A percentile compares a stretch with the other conserved stretches of the same genome.
These are phyloP conservation scores for Cystoderma amianthinum DNA, from an alignment of 768 basidiomycete species.

Conservation along the genomic window DNA sequence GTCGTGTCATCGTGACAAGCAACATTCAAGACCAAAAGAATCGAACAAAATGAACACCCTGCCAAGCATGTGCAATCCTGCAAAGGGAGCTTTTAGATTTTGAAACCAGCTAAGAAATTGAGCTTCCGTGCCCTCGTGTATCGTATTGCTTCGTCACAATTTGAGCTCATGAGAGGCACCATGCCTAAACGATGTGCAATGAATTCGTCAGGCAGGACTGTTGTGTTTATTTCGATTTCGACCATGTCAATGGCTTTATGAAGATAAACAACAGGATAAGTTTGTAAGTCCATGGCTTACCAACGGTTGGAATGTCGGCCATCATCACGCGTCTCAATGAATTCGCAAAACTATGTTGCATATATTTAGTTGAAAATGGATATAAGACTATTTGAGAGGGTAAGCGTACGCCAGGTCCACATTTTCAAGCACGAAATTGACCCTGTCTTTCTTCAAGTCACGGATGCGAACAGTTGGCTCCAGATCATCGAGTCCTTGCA, in stretches of 20 bases:
- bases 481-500: conserved; percentile 35
- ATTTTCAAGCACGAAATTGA: conserved; percentile 91
- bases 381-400: conserved; percentile 4
- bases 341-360: conserved; percentile 72
- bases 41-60: conserved; percentile 81
- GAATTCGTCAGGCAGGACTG: conserved; percentile 94
- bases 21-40: conserved; percentile 74
- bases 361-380: conserved; percentile 8
- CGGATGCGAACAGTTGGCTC: conserved; percentile 79
- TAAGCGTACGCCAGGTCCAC: conserved; percentile 85
- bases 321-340: conserved; percentile 91
- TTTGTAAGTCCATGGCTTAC: conserved; percentile 38
- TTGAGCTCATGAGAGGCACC: conserved; percentile 82
- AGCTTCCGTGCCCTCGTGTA: conserved; percentile 57
- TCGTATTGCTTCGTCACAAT: conserved; percentile 84
- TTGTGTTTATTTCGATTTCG: conserved; percentile 84
- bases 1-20: conserved; percentile 65
- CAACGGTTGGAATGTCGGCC: conserved; percentile 94
- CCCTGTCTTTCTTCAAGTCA: conserved; percentile 76
- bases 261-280: conserved; percentile 1
- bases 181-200: conserved; percentile 94
- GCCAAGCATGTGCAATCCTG: conserved; percentile 91
- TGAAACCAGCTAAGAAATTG: conserved; percentile 1
- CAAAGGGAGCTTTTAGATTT: conserved; percentile 1
- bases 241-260: conserved; percentile 91